phyloP scores from a whole-genome alignment of 805 yeast species.

The Blastobotrys americana region DNA sequence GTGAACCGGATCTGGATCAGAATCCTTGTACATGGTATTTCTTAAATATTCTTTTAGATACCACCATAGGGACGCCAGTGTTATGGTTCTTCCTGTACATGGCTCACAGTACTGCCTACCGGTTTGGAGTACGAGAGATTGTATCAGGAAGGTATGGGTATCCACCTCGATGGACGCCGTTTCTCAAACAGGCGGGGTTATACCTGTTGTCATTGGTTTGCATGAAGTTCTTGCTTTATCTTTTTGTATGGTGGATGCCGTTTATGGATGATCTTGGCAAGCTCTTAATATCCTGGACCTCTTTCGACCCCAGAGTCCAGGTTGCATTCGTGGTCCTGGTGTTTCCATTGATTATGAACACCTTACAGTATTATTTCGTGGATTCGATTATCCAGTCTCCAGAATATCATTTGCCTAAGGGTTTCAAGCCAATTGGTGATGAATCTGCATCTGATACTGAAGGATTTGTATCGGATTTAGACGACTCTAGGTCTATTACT shows the following conservation, averaged over 20 bases:
- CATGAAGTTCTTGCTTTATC: slow-evolving; percentile 56
- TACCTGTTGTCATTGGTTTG: slow-evolving; percentile 55
- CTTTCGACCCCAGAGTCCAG: slow-evolving; percentile 71
- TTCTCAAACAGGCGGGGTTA: slow-evolving; percentile 60
- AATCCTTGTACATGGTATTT: slow-evolving; percentile 96
- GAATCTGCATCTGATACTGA: background rate
- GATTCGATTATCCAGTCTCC: slow-evolving; percentile 51
- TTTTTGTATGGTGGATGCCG: slow-evolving; percentile 55
- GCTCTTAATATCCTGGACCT: slow-evolving; percentile 76
- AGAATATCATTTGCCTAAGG: slow-evolving; percentile 11
- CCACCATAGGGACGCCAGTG: slow-evolving; percentile 88
- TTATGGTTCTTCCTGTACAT: slow-evolving; percentile 50
- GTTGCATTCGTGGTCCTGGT: slow-evolving; percentile 78
- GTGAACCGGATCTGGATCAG: slow-evolving; percentile 35
- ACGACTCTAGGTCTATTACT: background rate
- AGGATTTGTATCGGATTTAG: too few species aligned
- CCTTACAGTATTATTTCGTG: slow-evolving; percentile 47
- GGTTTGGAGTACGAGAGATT: slow-evolving; percentile 36
- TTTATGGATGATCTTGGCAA: slow-evolving; percentile 64
- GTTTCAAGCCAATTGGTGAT: background rate
- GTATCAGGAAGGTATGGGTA: slow-evolving; percentile 57
- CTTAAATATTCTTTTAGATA: slow-evolving; percentile 77
- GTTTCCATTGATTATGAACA: slow-evolving; percentile 38
- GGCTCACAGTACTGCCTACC: slow-evolving; percentile 40
- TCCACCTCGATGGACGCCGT: slow-evolving; percentile 57